phyloP scores from a whole-genome alignment of 2,329 filamentous ascomycete genomes.

The Botrytis elliptica region DNA sequence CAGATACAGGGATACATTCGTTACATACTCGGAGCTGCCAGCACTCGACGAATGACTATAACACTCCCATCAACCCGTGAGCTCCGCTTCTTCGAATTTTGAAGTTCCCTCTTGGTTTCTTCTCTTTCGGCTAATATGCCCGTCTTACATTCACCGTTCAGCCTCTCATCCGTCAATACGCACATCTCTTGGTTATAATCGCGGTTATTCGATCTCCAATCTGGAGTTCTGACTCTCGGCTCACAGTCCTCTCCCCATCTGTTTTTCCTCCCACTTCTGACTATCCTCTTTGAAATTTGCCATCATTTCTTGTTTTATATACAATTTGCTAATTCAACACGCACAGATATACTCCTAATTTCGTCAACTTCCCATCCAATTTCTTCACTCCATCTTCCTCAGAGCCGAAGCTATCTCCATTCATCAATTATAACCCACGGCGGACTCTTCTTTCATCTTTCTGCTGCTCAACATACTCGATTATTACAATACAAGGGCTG shows the following conservation, averaged over 20 bases:
- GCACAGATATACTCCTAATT: background rate
- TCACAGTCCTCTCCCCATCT: background rate
- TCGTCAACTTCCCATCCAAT: background rate
- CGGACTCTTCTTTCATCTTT: background rate
- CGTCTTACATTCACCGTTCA: background rate
- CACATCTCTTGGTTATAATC: background rate
- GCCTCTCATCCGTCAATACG: background rate
- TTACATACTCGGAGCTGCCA: background rate
- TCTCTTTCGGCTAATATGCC: background rate
- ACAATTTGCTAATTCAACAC: background rate
- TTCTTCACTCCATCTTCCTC: background rate
- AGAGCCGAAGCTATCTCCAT: background rate
- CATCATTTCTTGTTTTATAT: background rate
- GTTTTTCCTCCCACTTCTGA: background rate
- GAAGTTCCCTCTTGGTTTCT: background rate
- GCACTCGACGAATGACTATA: accelerated
- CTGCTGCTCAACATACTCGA: background rate
- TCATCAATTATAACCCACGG: background rate
- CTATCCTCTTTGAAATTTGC: background rate
- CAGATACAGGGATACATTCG: background rate
- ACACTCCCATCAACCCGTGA: background rate
- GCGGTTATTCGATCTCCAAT: background rate
- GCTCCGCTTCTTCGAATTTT: background rate
- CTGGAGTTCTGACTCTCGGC: background rate
- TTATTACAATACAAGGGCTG: background rate